These are phyloP conservation scores for Crithidia brevicula DNA, from an alignment of 208 protist genomes.

Conservation along the genomic window DNA sequence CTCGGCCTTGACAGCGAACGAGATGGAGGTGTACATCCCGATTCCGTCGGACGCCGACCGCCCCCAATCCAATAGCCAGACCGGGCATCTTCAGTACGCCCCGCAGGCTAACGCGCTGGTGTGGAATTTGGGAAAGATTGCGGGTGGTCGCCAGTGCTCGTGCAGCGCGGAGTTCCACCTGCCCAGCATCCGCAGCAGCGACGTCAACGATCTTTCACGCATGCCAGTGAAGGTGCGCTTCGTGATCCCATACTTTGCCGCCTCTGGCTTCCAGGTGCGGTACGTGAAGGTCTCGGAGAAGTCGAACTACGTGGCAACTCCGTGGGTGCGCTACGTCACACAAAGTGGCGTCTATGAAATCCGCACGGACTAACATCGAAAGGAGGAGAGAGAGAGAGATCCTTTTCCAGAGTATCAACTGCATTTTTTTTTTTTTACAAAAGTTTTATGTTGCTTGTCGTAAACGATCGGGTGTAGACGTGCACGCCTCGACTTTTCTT, in stretches of 20 bases:
- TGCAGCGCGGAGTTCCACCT: slow-evolving; percentile 96
- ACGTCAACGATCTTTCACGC: slow-evolving; percentile 69
- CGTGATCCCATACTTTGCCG: slow-evolving; percentile 98
- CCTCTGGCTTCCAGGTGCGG: slow-evolving; percentile 98
- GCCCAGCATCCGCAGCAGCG: slow-evolving; percentile 90
- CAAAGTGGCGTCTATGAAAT: slow-evolving; percentile 97
- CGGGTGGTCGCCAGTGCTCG: slow-evolving; percentile 93
- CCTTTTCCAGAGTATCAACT: not conserved
- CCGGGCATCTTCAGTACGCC: slow-evolving; percentile 95
- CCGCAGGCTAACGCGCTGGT: slow-evolving; percentile 96
- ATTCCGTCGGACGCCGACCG: slow-evolving; percentile 98
- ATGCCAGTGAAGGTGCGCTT: slow-evolving; percentile 97
- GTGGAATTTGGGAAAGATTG: slow-evolving; percentile 98
- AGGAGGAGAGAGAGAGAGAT: not conserved
- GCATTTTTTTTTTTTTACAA: slow-evolving; percentile 18
- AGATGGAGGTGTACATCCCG: slow-evolving; percentile 97
- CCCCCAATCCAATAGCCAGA: slow-evolving; percentile 92
- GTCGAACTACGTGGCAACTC: slow-evolving; percentile 95
- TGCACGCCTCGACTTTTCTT: no score
- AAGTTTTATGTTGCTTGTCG: no score
- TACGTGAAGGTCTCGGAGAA: slow-evolving; percentile 99
- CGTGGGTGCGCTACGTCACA: slow-evolving; percentile 99
- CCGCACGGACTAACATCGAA: slow-evolving; percentile 67
- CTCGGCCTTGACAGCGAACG: slow-evolving; percentile 92
- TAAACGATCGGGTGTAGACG: no score